A percentile compares a stretch with the other conserved stretches of the same genome.
Evolutionary conservation across 495 filamentous ascomycete species (phyloP).

Genomic region (Podospora pseudoanserina): DNA sequence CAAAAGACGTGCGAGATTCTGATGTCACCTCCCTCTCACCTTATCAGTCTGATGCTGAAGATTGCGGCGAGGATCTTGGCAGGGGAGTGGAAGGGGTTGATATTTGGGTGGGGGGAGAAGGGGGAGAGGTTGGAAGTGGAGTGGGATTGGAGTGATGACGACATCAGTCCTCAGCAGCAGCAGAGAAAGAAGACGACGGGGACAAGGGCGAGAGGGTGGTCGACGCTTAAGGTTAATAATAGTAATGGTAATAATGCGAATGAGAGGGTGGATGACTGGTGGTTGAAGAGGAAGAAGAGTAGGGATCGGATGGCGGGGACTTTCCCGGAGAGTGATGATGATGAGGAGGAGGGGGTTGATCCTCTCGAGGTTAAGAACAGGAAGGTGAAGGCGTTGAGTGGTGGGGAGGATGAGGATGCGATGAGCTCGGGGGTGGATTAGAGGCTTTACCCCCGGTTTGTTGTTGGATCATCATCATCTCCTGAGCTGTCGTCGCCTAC

Average conservation of each 20-base stretch:
- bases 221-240: not conserved
- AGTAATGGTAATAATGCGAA: not conserved
- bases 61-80: conserved; percentile 72
- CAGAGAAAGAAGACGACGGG: not conserved
- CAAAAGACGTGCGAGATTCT: conserved; percentile 72
- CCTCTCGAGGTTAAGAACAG: conserved; percentile 5
- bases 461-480: not conserved
- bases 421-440: not conserved
- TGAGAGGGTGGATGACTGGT: conserved; percentile 2
- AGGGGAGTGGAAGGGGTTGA: conserved; percentile 54
- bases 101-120: conserved; percentile 45
- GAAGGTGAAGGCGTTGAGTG: not conserved
- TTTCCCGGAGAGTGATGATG: conserved; percentile 10
- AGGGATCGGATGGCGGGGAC: conserved; percentile 9
- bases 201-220: not conserved
- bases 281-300: conserved; percentile 9
- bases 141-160: conserved; percentile 53
- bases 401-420: not conserved
- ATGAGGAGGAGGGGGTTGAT: conserved; percentile 7
- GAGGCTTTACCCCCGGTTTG: not conserved
- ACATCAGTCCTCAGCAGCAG: conserved; percentile 18
- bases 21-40: conserved; percentile 67
- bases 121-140: conserved; percentile 51
- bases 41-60: conserved; percentile 72
- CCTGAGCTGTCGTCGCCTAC: not conserved